Conservation (phyloP, 805 yeast genomes). For the Cyberlindnera saturnus region DNA sequence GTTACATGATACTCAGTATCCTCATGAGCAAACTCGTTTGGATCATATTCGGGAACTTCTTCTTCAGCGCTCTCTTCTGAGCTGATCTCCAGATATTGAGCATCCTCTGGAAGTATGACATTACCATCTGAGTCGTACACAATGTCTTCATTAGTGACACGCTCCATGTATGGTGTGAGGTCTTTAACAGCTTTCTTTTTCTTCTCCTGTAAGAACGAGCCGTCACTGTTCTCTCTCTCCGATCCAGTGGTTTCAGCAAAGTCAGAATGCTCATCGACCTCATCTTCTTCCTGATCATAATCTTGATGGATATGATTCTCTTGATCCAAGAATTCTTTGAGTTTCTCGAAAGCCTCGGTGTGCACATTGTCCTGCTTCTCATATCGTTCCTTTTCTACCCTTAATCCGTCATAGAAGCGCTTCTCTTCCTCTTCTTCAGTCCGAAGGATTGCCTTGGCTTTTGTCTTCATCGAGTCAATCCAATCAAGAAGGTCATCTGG, state of each 20-base stretch:
- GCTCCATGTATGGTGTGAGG: slow-evolving; percentile 1
- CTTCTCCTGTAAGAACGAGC: background rate
- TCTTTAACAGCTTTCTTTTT: slow-evolving; percentile 1
- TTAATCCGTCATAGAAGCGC: slow-evolving; percentile 29
- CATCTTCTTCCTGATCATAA: slow-evolving; percentile 18
- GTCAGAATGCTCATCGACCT: background rate
- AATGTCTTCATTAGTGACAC: slow-evolving; percentile 3
- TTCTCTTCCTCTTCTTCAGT: slow-evolving; percentile 31
- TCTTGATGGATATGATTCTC: background rate
- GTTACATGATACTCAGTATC: slow-evolving; percentile 3
- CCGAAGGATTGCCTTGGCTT: slow-evolving; percentile 27
- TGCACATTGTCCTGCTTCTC: slow-evolving; percentile 19
- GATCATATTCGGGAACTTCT: slow-evolving; percentile 9
- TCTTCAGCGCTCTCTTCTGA: slow-evolving; percentile 7
- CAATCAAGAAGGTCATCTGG: slow-evolving; percentile 25
- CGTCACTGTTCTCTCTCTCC: background rate
- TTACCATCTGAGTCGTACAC: slow-evolving; percentile 10
- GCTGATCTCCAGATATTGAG: slow-evolving; percentile 5
- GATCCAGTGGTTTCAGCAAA: background rate
- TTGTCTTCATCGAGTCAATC: slow-evolving; percentile 29
- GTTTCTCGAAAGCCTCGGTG: slow-evolving; percentile 21
- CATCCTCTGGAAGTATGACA: slow-evolving; percentile 5
- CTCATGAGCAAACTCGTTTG: slow-evolving; percentile 8
- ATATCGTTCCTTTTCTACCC: slow-evolving; percentile 22
- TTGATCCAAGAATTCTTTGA: slow-evolving; percentile 11